A percentile compares a stretch with the other conserved stretches of the same genome.
phyloP scores from a whole-genome alignment of 805 yeast species.

The Myxozyma udenii region DNA sequence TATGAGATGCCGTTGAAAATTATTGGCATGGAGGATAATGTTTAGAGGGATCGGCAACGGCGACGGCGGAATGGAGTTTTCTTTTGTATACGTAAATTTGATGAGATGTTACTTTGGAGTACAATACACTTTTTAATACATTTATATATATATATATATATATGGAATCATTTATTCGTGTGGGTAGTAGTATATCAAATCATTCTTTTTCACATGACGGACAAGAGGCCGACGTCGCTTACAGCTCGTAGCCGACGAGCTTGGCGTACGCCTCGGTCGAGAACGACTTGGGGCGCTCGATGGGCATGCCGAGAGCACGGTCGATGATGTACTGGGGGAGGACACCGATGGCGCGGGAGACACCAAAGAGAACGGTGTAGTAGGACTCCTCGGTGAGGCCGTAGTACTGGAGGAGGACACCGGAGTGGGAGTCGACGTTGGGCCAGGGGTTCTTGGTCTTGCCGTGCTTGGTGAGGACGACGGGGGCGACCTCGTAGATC shows the following conservation, averaged over 20 bases:
- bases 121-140: too few species aligned
- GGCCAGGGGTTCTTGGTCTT: slow-evolving; percentile 86
- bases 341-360: slow-evolving; percentile 76
- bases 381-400: slow-evolving; percentile 70
- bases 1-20: slow-evolving; percentile 17
- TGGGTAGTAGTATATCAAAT: too few species aligned
- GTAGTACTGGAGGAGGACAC: slow-evolving; percentile 74
- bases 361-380: slow-evolving; percentile 81
- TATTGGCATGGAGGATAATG: too few species aligned
- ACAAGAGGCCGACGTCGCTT: too few species aligned
- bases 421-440: slow-evolving; percentile 77
- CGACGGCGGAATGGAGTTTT: too few species aligned
- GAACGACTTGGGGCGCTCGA: slow-evolving; percentile 86
- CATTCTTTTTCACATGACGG: too few species aligned
- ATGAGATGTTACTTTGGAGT: too few species aligned
- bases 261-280: slow-evolving; percentile 89
- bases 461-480: slow-evolving; percentile 71
- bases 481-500: slow-evolving; percentile 69
- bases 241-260: slow-evolving; percentile 44
- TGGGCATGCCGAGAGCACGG: slow-evolving; percentile 71
- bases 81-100: too few species aligned
- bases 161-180: too few species aligned
- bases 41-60: too few species aligned
- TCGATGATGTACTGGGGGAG: slow-evolving; percentile 77
- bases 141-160: too few species aligned